A percentile compares a stretch with the other conserved stretches of the same genome.
Conservation (phyloP, 2,329 filamentous ascomycete species). For the Chalaropsis thielavioides region DNA sequence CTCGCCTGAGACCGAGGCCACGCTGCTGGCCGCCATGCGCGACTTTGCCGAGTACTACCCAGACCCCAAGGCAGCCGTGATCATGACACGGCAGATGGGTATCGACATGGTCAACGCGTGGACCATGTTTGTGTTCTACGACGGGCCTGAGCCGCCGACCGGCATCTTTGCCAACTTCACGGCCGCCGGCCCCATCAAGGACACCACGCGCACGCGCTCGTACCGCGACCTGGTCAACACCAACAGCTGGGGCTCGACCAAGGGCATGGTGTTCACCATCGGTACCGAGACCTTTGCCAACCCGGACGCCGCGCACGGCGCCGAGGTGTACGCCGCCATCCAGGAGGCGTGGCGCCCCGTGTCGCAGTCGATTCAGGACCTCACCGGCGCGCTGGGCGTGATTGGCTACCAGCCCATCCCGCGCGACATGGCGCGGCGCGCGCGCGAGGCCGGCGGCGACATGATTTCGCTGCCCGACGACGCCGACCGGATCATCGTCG, state of each 20-base stretch:
- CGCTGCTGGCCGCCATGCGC: slow-evolving; percentile 16
- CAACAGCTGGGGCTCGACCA: slow-evolving; percentile 23
- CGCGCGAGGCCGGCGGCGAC: slow-evolving; percentile 28
- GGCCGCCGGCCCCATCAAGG: slow-evolving; percentile 22
- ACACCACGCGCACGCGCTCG: slow-evolving; percentile 21
- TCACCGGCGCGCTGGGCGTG: slow-evolving; percentile 20
- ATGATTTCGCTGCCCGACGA: slow-evolving; percentile 25
- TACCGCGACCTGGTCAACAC: slow-evolving; percentile 17
- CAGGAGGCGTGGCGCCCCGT: slow-evolving; percentile 25
- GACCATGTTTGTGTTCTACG: slow-evolving; percentile 49
- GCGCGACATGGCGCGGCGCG: slow-evolving; percentile 24
- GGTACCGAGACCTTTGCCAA: slow-evolving; percentile 27
- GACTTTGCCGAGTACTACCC: slow-evolving; percentile 25
- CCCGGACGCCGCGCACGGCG: slow-evolving; percentile 22
- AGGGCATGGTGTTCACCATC: slow-evolving; percentile 27
- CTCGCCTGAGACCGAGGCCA: slow-evolving; percentile 18
- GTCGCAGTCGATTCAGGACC: slow-evolving; percentile 18
- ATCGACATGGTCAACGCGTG: slow-evolving; percentile 29
- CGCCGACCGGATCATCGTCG: slow-evolving; percentile 21
- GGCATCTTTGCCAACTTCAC: slow-evolving; percentile 27
- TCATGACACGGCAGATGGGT: slow-evolving; percentile 15
- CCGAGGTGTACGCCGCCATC: slow-evolving; percentile 24
- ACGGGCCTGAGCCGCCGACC: slow-evolving; percentile 38
- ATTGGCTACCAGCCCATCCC: slow-evolving; percentile 30
- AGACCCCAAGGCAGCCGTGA: slow-evolving; percentile 22